Conservation (phyloP, 2,329 filamentous ascomycete genomes). For the Mariannaea elegans region DNA sequence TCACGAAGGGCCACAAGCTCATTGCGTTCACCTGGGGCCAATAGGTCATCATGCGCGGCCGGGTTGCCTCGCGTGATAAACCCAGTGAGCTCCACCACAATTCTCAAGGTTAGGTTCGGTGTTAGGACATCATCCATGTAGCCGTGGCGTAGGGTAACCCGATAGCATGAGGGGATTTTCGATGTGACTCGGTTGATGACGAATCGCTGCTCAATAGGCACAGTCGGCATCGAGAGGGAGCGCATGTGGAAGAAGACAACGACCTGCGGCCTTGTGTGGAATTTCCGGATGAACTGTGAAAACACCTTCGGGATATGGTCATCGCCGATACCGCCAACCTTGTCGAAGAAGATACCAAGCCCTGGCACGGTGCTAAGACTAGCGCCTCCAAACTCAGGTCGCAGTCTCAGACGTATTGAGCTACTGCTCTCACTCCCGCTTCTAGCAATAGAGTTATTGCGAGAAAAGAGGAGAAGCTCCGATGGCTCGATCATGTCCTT, state of each 20-base stretch:
- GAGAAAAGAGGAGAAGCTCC: conserved; percentile 45
- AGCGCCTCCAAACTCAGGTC: conserved; percentile 53
- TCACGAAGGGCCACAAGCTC: conserved; percentile 56
- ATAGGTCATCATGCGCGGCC: conserved; percentile 34
- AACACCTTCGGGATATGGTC: conserved; percentile 54
- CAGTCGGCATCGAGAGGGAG: conserved; percentile 66
- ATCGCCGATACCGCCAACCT: conserved; percentile 71
- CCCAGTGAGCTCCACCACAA: conserved; percentile 68
- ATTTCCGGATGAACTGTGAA: conserved; percentile 76
- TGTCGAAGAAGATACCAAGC: conserved; percentile 81
- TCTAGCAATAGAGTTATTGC: conserved; percentile 35
- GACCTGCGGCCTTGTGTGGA: conserved; percentile 72
- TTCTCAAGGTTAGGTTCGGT: conserved; percentile 63
- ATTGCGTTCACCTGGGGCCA: conserved; percentile 38
- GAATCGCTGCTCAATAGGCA: conserved; percentile 59
- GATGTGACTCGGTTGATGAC: conserved; percentile 51
- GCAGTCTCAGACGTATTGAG: conserved; percentile 40
- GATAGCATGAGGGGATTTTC: conserved; percentile 70
- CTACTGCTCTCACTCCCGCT: conserved; percentile 24
- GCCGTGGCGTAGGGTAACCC: conserved; percentile 74
- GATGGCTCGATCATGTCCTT: conserved; percentile 64
- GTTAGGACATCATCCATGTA: conserved; percentile 78
- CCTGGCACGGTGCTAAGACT: conserved; percentile 60
- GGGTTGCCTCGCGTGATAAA: conserved; percentile 53
- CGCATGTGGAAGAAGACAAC: conserved; percentile 80